Conservation (phyloP, 106 monocot species). For the Platanthera zijinensis region DNA sequence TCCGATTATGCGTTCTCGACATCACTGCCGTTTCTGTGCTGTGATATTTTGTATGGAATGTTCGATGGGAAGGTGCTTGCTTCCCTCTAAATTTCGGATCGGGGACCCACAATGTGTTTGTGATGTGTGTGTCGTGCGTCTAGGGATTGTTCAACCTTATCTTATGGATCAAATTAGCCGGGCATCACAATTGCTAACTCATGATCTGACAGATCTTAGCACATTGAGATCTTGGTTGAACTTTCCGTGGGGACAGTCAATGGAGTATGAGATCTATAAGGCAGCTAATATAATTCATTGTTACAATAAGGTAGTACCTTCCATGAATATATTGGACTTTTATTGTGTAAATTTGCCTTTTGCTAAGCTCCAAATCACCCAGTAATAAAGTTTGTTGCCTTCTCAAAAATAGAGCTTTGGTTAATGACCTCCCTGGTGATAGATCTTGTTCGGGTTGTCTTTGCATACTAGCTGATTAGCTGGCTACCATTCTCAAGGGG, state of each 20-base stretch:
- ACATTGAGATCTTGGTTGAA: conserved; percentile 92
- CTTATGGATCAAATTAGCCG: conserved; percentile 82
- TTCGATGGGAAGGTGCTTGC: conserved; percentile 71
- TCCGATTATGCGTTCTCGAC: conserved; percentile 86
- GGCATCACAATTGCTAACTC: conserved; percentile 70
- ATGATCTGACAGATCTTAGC: conserved; percentile 90
- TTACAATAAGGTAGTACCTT: conserved; percentile 59
- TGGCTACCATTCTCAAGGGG: not conserved
- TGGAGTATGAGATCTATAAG: conserved; percentile 96
- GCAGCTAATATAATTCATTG: conserved; percentile 70
- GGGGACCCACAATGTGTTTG: conserved; percentile 79
- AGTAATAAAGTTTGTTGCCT: not conserved
- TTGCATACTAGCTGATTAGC: not conserved
- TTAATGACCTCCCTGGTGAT: not conserved
- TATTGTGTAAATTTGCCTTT: not conserved
- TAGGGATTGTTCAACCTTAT: conserved; percentile 61
- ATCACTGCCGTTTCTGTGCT: conserved; percentile 93
- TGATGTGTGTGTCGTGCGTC: conserved; percentile 79
- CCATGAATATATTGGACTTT: not conserved
- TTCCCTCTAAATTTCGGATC: conserved; percentile 66
- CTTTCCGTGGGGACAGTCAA: conserved; percentile 79
- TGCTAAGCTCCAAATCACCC: not conserved
- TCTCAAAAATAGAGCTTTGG: not conserved
- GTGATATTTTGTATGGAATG: conserved; percentile 79
- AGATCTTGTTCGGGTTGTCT: not conserved